phyloP scores from a whole-genome alignment of 1,139 yeast species.

The Arxiozyma bovina region DNA sequence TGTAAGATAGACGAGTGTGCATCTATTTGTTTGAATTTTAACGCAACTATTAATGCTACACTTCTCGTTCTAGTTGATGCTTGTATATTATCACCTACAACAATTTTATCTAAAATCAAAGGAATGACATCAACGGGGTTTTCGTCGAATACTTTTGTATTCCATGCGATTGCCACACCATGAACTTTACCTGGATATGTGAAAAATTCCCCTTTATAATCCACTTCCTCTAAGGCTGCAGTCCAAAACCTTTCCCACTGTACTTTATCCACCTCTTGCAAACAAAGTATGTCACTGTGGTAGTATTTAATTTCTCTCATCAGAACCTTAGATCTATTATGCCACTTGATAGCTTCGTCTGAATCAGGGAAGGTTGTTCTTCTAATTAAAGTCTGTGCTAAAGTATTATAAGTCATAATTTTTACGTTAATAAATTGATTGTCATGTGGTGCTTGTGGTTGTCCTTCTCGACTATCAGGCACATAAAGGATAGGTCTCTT shows the following conservation, averaged over 20 bases:
- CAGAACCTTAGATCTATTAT: constrained; percentile 49
- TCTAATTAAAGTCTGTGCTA: constrained; percentile 71
- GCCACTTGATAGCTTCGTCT: constrained; percentile 71
- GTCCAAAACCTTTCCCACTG: constrained; percentile 57
- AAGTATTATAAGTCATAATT: constrained; percentile 57
- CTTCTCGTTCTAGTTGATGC: constrained; percentile 55
- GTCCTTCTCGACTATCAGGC: constrained; percentile 13
- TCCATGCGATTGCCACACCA: constrained; percentile 61
- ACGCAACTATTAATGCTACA: constrained; percentile 50
- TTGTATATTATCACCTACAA: constrained; percentile 33
- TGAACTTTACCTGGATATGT: constrained; percentile 48
- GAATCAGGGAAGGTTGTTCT: constrained; percentile 66
- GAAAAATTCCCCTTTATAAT: constrained; percentile 46
- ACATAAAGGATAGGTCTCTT: constrained; percentile 45
- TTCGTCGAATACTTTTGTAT: constrained; percentile 35
- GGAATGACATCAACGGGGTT: constrained; percentile 34
- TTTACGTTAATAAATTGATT: constrained; percentile 15
- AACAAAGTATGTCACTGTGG: constrained; percentile 56
- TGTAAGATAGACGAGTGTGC: constrained; percentile 30
- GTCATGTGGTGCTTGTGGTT: background rate
- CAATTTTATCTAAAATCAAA: constrained; percentile 50
- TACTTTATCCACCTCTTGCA: constrained; percentile 66
- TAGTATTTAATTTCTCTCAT: constrained; percentile 52
- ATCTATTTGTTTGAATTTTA: constrained; percentile 37
- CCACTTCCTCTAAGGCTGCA: constrained; percentile 41